Percentiles rank a stretch among this genome's conserved stretches.
Evolutionary conservation across 2,329 filamentous ascomycete genomes (phyloP).

Genomic region (Ampelomyces quisqualis): DNA sequence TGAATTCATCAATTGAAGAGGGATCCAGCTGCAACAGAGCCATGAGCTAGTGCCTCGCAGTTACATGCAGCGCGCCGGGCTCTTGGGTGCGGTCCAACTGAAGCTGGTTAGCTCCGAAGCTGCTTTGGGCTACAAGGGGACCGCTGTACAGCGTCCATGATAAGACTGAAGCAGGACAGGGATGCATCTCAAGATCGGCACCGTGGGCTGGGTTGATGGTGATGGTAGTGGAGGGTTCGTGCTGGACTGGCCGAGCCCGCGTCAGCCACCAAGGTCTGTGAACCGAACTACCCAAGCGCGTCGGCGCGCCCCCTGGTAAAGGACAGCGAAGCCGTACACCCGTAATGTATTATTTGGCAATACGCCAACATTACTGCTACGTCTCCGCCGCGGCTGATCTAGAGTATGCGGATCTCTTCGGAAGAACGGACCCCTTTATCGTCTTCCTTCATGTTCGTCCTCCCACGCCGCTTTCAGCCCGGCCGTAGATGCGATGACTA

Average conservation of each 20-base stretch:
- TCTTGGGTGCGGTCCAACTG: constrained; percentile 32
- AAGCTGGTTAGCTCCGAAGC: constrained; percentile 23
- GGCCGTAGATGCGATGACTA: neutral
- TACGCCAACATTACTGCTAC: constrained; percentile 24
- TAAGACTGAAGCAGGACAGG: constrained; percentile 29
- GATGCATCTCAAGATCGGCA: constrained; percentile 24
- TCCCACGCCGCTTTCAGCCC: neutral
- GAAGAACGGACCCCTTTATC: neutral
- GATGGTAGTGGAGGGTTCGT: constrained; percentile 20
- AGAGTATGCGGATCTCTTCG: no score
- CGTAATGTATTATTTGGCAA: constrained; percentile 30
- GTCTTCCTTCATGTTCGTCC: neutral
- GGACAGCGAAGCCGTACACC: constrained; percentile 16
- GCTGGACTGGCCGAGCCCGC: constrained; percentile 23
- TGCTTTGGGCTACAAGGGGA: constrained; percentile 29
- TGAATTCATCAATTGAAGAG: constrained; percentile 39
- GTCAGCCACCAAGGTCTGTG: constrained; percentile 27
- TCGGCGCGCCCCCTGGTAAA: constrained; percentile 14
- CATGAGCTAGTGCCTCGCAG: constrained; percentile 38
- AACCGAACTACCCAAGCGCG: constrained; percentile 21
- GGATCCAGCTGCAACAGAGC: constrained; percentile 32
- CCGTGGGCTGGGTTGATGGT: constrained; percentile 21
- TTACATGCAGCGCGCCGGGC: constrained; percentile 40
- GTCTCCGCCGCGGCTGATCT: no score
- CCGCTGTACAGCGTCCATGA: constrained; percentile 30